phyloP scores from a whole-genome alignment of 176 grass and related monocot genomes.

The Ensete ventricosum region DNA sequence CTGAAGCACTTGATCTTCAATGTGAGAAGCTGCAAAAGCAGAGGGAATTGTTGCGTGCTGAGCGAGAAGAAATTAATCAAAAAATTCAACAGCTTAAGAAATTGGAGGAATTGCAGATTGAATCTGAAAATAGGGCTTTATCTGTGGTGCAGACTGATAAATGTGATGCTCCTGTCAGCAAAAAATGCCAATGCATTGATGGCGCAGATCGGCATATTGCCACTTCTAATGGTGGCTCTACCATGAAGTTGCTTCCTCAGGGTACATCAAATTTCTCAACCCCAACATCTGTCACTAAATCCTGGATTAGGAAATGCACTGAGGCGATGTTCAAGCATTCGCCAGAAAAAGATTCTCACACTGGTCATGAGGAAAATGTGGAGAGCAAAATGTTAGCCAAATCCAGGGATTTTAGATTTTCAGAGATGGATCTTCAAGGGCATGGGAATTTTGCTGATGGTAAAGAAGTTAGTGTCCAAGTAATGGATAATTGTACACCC shows the following conservation, averaged over 20 bases:
- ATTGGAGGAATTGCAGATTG: constrained; percentile 52
- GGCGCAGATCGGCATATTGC: not conserved
- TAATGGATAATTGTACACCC: not conserved
- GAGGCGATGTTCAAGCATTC: constrained; percentile 67
- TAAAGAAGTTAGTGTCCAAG: not conserved
- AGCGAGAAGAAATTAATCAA: constrained; percentile 64
- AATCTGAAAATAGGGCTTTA: constrained; percentile 63
- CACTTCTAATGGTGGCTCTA: not conserved
- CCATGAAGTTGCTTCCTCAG: not conserved
- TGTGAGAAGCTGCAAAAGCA: constrained; percentile 90
- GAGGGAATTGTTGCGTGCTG: constrained; percentile 67
- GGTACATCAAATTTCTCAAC: constrained; percentile 30
- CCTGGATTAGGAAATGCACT: constrained; percentile 71
- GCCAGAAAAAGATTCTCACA: constrained; percentile 30
- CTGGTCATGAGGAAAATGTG: constrained; percentile 23
- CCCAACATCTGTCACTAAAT: constrained; percentile 40
- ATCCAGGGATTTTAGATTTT: constrained; percentile 7
- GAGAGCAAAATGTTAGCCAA: constrained; percentile 20
- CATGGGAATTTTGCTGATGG: not conserved
- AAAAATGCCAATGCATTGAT: constrained; percentile 8
- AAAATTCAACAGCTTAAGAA: constrained; percentile 68
- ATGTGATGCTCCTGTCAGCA: constrained; percentile 25
- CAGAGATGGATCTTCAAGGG: not conserved
- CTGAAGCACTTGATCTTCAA: constrained; percentile 58
- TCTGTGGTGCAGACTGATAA: constrained; percentile 26